Evolutionary conservation across 331 rosid genomes (phyloP).

Genomic region (Erythrophleum ivorense): DNA sequence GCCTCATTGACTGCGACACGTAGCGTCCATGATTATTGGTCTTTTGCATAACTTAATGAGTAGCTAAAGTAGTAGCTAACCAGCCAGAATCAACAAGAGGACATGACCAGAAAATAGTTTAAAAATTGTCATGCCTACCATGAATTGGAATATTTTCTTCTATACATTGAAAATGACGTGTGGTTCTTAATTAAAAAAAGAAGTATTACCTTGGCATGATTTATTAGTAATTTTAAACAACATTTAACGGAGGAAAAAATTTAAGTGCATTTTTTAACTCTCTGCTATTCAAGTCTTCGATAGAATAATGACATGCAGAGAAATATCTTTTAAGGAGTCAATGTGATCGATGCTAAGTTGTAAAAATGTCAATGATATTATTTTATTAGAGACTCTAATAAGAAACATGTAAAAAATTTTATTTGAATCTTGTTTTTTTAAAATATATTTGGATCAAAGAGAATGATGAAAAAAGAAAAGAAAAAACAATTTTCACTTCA

Average conservation of each 20-base stretch:
- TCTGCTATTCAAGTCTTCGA: background rate
- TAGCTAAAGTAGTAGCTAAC: background rate
- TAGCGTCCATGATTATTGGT: slow-evolving; percentile 10
- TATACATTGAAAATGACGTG: background rate
- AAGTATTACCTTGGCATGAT: background rate
- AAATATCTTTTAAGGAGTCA: background rate
- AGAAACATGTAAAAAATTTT: too few species aligned
- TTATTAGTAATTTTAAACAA: background rate
- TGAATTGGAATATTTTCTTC: background rate
- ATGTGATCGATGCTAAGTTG: background rate
- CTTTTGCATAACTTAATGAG: background rate
- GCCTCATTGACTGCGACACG: slow-evolving; percentile 9
- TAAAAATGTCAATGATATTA: background rate
- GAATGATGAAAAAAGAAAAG: too few species aligned
- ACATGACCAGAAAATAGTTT: background rate
- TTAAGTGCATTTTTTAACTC: background rate
- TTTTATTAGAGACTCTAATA: too few species aligned
- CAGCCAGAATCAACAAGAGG: background rate
- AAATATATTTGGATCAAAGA: too few species aligned
- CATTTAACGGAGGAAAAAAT: background rate
- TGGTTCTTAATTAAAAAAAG: background rate
- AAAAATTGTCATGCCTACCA: background rate
- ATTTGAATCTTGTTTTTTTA: too few species aligned
- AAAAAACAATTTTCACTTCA: background rate
- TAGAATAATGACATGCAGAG: background rate